These are phyloP conservation scores for Pascua guehoae DNA, from an alignment of 1,284 basidiomycete genomes.

Conservation along the genomic window DNA sequence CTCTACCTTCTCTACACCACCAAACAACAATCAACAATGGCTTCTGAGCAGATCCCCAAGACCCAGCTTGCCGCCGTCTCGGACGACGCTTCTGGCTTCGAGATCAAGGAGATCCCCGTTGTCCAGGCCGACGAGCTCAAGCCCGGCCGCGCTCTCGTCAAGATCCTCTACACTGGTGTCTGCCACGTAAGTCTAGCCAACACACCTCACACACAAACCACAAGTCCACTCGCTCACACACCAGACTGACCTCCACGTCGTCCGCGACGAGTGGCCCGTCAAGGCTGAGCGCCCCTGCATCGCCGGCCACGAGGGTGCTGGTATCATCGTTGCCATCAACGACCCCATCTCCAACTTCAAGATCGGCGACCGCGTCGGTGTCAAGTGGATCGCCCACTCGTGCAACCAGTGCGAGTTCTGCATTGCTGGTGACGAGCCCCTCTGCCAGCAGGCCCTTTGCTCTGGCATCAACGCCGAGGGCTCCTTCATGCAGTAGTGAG, in stretches of 20 bases:
- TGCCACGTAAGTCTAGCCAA: constrained; percentile 25
- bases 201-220: neutral
- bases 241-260: constrained; percentile 75
- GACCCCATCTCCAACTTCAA: constrained; percentile 57
- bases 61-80: constrained; percentile 25
- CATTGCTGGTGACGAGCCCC: constrained; percentile 61
- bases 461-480: constrained; percentile 61
- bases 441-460: constrained; percentile 59
- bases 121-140: constrained; percentile 22
- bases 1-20: constrained; percentile 1
- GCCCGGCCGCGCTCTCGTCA: constrained; percentile 28
- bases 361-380: constrained; percentile 58
- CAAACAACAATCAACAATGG: constrained; percentile 11
- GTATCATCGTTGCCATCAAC: constrained; percentile 70
- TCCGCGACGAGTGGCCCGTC: constrained; percentile 67
- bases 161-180: constrained; percentile 57
- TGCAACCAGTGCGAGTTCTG: constrained; percentile 73
- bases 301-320: constrained; percentile 59
- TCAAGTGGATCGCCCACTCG: constrained; percentile 74
- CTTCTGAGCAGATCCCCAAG: constrained; percentile 21
- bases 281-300: constrained; percentile 66
- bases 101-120: constrained; percentile 22
- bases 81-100: constrained; percentile 17
- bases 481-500: constrained; percentile 30
- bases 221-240: constrained; percentile 29